Evolutionary conservation across 768 basidiomycete genomes (phyloP), one percentile per base, ranked within the genome.

Genomic region (Podaxis mareebaensis): DNA sequence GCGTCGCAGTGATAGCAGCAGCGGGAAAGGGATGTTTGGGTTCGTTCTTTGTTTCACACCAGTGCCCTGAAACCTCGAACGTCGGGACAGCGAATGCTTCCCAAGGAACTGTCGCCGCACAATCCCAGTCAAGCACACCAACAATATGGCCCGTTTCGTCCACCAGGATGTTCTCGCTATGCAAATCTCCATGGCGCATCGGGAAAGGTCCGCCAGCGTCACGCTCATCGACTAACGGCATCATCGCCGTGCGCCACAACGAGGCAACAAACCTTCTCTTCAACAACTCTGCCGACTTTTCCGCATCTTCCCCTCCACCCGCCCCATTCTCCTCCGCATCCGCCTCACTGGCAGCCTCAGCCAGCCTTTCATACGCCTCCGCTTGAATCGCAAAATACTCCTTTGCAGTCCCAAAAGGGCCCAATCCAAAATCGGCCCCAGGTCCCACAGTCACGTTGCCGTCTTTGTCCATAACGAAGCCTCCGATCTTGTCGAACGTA

Each of bases 41-140:
- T 20, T 65, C 66, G 0, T 70, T 61, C 30, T 73, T 74, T 2
- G 72, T 61, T 36, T 75, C 75, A 12, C 70, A 68, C 53, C 75
- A 77, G 55, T 78, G 74, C 2, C 77, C 78, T 2, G 77, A 77
- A 4, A 79, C 77, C 60, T 79, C 78, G 53, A 77, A 79, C 2
- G 77, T 78, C 11, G 77, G 76, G 8, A 78, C 77, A 11, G 77
- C 78, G 53, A 78, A 78, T 12, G 76, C 77, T 62, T 79, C 78
- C 78, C 78, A 79, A 11, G 78, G 78, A 12, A 79, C 78, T 2
- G 78, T 78, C 15, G 76, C 77, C 0, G 78, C 77, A 67, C 78
- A 78, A 55, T 79, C 78, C 78, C 78, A 79, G 60, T 79, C 78
- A 30, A 79, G 69, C 3, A 79, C 77, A 3, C 78, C 78, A 10